These are phyloP conservation scores for Colletotrichum tropicale DNA, from an alignment of 2,329 filamentous ascomycete species.

Conservation along the genomic window DNA sequence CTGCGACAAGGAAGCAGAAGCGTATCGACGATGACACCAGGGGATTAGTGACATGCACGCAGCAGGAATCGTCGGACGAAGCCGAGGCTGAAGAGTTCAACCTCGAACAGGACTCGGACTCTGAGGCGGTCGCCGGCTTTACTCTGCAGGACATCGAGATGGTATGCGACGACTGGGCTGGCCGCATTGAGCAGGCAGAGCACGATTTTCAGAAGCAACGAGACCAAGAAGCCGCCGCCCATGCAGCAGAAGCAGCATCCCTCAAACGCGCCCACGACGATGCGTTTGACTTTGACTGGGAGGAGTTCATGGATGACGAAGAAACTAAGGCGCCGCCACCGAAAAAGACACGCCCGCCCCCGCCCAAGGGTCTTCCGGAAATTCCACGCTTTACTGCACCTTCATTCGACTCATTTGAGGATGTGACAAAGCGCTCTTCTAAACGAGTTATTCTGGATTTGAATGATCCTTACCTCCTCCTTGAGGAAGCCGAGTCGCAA, in stretches of 20 bases:
- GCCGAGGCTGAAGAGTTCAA: constrained; percentile 47
- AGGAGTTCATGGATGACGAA: constrained; percentile 62
- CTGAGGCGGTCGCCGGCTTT: constrained; percentile 75
- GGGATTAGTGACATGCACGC: constrained; percentile 49
- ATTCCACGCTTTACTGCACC: constrained; percentile 67
- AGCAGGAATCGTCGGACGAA: constrained; percentile 46
- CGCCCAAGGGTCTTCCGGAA: constrained; percentile 63
- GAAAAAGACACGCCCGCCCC: constrained; percentile 71
- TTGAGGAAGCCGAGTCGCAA: constrained; percentile 76
- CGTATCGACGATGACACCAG: constrained; percentile 56
- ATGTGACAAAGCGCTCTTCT: constrained; percentile 72
- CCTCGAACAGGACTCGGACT: constrained; percentile 55
- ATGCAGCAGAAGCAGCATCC: constrained; percentile 24
- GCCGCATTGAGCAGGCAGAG: constrained; percentile 59
- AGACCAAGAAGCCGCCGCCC: constrained; percentile 30
- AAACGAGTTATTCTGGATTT: constrained; percentile 84
- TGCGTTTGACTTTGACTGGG: constrained; percentile 63
- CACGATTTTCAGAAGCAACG: constrained; percentile 33
- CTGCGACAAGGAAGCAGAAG: constrained; percentile 57
- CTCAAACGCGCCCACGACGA: constrained; percentile 23
- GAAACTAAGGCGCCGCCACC: constrained; percentile 49
- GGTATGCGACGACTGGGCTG: constrained; percentile 85
- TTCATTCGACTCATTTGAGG: constrained; percentile 81
- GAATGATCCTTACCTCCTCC: constrained; percentile 84
- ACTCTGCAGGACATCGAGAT: constrained; percentile 82